A percentile compares a stretch with the other conserved stretches of the same genome.
phyloP scores from a whole-genome alignment of 23 red algal species.

The Gracilariopsis chorda region DNA sequence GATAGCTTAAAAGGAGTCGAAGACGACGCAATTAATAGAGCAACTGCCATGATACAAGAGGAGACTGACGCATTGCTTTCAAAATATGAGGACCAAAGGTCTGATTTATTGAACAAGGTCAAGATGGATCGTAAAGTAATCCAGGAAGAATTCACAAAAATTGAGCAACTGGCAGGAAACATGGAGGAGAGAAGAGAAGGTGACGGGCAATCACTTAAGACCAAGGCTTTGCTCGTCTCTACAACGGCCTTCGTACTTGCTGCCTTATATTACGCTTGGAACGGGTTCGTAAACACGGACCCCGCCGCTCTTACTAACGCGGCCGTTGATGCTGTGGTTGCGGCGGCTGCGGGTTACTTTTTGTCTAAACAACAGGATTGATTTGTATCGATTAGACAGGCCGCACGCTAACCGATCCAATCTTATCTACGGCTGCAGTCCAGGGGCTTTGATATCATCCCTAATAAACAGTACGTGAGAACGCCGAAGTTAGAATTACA shows the following conservation, averaged over 20 bases:
- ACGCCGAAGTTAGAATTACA: too few species aligned
- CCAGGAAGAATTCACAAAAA: not conserved
- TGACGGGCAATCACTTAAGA: not conserved
- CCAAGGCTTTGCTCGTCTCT: not conserved
- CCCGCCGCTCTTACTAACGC: not conserved
- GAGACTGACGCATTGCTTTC: not conserved
- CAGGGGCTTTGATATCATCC: not conserved
- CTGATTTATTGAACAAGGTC: not conserved
- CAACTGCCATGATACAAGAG: not conserved
- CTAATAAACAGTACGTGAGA: too few species aligned
- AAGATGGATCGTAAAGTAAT: not conserved
- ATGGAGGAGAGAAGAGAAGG: not conserved
- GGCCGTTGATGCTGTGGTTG: not conserved
- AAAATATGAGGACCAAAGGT: not conserved
- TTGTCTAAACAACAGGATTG: not conserved
- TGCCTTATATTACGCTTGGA: constrained; percentile 13
- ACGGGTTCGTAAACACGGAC: constrained; percentile 10
- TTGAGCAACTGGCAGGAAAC: not conserved
- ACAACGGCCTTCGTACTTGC: not conserved
- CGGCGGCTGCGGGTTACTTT: constrained; percentile 6
- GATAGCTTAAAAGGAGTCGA: not conserved
- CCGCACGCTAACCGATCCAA: not conserved
- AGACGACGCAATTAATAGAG: not conserved
- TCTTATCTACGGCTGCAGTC: not conserved
- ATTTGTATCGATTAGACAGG: not conserved